Evolutionary conservation across 208 protist species (phyloP).

Genomic region (Phytomonas francai): DNA sequence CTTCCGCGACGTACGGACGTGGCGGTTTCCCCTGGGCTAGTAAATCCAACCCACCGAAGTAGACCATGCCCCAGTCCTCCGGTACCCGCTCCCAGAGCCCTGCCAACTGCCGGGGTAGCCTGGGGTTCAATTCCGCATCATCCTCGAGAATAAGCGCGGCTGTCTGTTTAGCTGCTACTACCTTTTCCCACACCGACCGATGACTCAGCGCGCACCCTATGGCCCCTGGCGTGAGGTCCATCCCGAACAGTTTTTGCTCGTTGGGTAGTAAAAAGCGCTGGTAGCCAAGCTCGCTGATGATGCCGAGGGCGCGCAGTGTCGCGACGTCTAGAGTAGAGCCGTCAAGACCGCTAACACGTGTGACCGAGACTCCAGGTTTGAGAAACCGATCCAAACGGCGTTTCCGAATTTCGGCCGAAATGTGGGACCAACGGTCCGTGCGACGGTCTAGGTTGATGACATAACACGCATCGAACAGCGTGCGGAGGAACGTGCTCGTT

Average conservation of each 20-base stretch:
- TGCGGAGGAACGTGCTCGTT: constrained; percentile 28
- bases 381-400: constrained; percentile 52
- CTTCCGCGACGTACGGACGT: constrained; percentile 72
- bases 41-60: constrained; percentile 84
- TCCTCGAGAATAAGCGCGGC: constrained; percentile 83
- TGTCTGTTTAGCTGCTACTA: constrained; percentile 27
- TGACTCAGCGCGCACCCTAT: constrained; percentile 84
- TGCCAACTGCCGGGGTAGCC: constrained; percentile 45
- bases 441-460: constrained; percentile 86
- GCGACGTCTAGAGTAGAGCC: constrained; percentile 53
- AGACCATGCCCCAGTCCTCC: constrained; percentile 83
- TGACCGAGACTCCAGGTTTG: constrained; percentile 28
- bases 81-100: constrained; percentile 58
- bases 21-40: constrained; percentile 71
- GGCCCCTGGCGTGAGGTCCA: constrained; percentile 86
- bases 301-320: constrained; percentile 26
- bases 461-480: constrained; percentile 85
- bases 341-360: constrained; percentile 70
- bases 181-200: constrained; percentile 66
- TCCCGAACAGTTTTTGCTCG: constrained; percentile 85
- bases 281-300: constrained; percentile 70
- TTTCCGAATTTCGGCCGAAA: constrained; percentile 45
- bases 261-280: constrained; percentile 56
- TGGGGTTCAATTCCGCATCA: constrained; percentile 83
- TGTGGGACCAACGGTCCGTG: constrained; percentile 68